Percentiles rank a stretch among this genome's conserved stretches.
Conservation (phyloP, 2,329 filamentous ascomycete species). For the Fusarium illudens region DNA sequence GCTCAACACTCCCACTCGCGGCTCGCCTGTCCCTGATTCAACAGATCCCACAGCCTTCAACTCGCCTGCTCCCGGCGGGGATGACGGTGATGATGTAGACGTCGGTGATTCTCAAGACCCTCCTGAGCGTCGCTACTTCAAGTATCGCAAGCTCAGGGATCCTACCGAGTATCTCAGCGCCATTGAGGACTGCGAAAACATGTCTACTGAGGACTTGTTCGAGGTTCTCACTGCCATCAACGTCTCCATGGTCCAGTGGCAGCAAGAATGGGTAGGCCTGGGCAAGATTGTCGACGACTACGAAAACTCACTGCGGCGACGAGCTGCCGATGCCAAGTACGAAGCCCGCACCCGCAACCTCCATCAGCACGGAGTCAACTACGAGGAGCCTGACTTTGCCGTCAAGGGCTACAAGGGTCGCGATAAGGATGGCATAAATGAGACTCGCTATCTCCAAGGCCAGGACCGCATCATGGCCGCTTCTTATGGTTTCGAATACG, state of each 20-base stretch:
- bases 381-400: slow-evolving; percentile 61
- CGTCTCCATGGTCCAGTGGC: slow-evolving; percentile 58
- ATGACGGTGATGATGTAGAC: slow-evolving; percentile 50
- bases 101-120: slow-evolving; percentile 48
- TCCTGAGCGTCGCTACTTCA: slow-evolving; percentile 47
- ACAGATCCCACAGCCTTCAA: slow-evolving; percentile 49
- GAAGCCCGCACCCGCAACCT: slow-evolving; percentile 56
- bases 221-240: slow-evolving; percentile 56
- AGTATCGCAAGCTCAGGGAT: slow-evolving; percentile 61
- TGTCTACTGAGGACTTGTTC: slow-evolving; percentile 58
- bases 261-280: slow-evolving; percentile 62
- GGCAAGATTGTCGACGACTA: slow-evolving; percentile 64
- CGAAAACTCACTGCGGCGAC: slow-evolving; percentile 63
- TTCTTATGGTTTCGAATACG: slow-evolving; percentile 69
- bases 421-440: slow-evolving; percentile 53
- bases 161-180: slow-evolving; percentile 58
- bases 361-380: slow-evolving; percentile 52
- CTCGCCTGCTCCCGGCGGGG: slow-evolving; percentile 50
- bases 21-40: slow-evolving; percentile 52
- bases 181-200: slow-evolving; percentile 60
- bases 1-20: slow-evolving; percentile 50
- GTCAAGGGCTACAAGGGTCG: slow-evolving; percentile 63
- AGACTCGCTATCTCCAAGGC: slow-evolving; percentile 57
- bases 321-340: slow-evolving; percentile 58
- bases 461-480: slow-evolving; percentile 68